phyloP scores from a whole-genome alignment of 2,329 filamentous ascomycete species.

The Monosporascus sp. region DNA sequence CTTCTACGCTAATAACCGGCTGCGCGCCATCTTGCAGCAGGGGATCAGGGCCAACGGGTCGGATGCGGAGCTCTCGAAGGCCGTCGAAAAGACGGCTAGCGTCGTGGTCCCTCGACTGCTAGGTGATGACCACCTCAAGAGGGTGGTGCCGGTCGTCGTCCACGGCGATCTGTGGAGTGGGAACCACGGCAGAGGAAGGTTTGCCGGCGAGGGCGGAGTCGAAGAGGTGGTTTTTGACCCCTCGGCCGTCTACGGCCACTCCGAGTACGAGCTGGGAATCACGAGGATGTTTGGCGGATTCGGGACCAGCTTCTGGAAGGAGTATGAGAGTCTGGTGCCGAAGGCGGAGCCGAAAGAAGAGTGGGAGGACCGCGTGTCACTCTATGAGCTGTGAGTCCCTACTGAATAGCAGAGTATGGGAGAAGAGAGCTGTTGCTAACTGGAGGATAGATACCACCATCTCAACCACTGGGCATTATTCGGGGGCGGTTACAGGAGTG shows the following conservation, averaged over 20 bases:
- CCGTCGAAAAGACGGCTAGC: conserved; percentile 59
- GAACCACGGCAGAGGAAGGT: conserved; percentile 64
- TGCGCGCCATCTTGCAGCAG: conserved; percentile 58
- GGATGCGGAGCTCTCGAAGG: conserved; percentile 54
- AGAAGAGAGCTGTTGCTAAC: background rate
- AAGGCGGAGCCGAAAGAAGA: conserved; percentile 77
- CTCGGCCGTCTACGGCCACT: conserved; percentile 75
- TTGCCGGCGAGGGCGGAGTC: conserved; percentile 43
- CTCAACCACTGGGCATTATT: conserved; percentile 86
- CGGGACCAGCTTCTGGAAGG: conserved; percentile 61
- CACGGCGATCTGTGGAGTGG: conserved; percentile 95
- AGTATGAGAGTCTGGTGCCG: conserved; percentile 70
- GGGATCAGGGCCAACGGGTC: conserved; percentile 56
- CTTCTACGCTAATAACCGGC: conserved; percentile 74
- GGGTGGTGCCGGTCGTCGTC: conserved; percentile 70
- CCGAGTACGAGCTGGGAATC: conserved; percentile 86
- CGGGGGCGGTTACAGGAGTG: conserved; percentile 68
- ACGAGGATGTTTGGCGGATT: conserved; percentile 98
- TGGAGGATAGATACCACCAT: conserved; percentile 70
- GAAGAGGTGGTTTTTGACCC: conserved; percentile 83
- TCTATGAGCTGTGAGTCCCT: conserved; percentile 73
- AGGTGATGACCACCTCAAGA: conserved; percentile 58
- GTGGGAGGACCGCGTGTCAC: conserved; percentile 72
- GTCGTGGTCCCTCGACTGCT: conserved; percentile 73
- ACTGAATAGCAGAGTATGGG: background rate